Percentiles rank a stretch among this genome's conserved stretches.
These are phyloP conservation scores for Mallotus japonicus DNA, from an alignment of 441 rosid species.

Conservation along the genomic window DNA sequence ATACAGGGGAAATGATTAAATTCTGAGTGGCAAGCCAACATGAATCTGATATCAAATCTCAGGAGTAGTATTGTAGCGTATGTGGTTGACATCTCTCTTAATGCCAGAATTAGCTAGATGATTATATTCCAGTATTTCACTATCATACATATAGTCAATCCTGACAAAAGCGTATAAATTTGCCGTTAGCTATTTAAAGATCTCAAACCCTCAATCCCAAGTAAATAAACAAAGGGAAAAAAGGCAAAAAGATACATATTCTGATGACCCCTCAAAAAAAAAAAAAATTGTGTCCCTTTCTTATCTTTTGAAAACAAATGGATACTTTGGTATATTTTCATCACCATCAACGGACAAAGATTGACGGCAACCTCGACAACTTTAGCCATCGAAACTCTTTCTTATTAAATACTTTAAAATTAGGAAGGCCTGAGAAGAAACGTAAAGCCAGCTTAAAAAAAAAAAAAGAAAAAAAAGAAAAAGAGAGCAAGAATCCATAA, in stretches of 20 bases:
- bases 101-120: too few species aligned
- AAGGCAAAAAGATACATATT: slow-evolving; percentile 9
- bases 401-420: neutral
- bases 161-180: neutral
- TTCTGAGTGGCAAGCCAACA: too few species aligned
- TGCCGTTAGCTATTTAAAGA: neutral
- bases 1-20: too few species aligned
- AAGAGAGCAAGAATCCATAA: slow-evolving; percentile 26
- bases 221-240: neutral
- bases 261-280: slow-evolving; percentile 12
- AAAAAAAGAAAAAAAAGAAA: slow-evolving; percentile 10
- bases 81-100: too few species aligned
- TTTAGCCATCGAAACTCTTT: neutral
- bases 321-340: slow-evolving; percentile 5
- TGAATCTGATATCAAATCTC: too few species aligned
- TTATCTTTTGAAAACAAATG: slow-evolving; percentile 10
- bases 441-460: slow-evolving; percentile 11
- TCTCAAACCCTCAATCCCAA: neutral
- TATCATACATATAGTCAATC: neutral
- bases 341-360: neutral
- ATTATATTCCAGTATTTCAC: too few species aligned
- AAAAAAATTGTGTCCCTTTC: slow-evolving; percentile 15
- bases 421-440: slow-evolving; percentile 8
- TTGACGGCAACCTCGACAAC: neutral
- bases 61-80: too few species aligned